Conservation (phyloP, 2,329 filamentous ascomycete species). For the Huntiella decipiens region DNA sequence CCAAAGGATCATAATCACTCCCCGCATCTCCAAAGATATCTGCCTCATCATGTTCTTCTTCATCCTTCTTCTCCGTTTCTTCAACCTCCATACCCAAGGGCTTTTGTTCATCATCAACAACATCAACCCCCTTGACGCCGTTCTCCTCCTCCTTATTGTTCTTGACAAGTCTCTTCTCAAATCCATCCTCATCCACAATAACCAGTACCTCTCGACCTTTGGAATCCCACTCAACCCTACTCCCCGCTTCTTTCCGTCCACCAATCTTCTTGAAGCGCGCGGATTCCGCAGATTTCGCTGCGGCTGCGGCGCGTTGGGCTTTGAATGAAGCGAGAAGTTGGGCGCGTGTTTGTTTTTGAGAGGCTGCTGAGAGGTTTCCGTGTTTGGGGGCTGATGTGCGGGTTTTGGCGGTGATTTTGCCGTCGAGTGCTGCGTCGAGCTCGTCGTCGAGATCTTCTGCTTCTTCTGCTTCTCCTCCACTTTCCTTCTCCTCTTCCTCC, state of each 20-base stretch:
- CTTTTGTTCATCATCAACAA: conserved; percentile 35
- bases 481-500: conserved; percentile 16
- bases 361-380: conserved; percentile 38
- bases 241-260: conserved; percentile 30
- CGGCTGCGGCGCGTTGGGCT: conserved; percentile 40
- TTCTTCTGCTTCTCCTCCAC: conserved; percentile 41
- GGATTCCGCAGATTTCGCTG: conserved; percentile 31
- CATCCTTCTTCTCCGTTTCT: conserved; percentile 32
- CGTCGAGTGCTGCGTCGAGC: conserved; percentile 37
- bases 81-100: conserved; percentile 49
- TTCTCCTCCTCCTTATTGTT: conserved; percentile 20
- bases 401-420: conserved; percentile 32
- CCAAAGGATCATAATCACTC: conserved; percentile 49
- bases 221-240: conserved; percentile 40
- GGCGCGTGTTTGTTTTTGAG: conserved; percentile 43
- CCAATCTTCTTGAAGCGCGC: conserved; percentile 48
- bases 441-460: conserved; percentile 39
- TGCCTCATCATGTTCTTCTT: conserved; percentile 35
- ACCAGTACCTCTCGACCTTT: conserved; percentile 46
- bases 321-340: conserved; percentile 51
- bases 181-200: conserved; percentile 45
- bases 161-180: conserved; percentile 45
- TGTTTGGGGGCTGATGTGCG: conserved; percentile 34
- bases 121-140: conserved; percentile 24
- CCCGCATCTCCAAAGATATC: conserved; percentile 49